Percentiles rank a stretch among this genome's conserved stretches.
Evolutionary conservation across 331 rosid species (phyloP).

Genomic region (Quercus lobata): DNA sequence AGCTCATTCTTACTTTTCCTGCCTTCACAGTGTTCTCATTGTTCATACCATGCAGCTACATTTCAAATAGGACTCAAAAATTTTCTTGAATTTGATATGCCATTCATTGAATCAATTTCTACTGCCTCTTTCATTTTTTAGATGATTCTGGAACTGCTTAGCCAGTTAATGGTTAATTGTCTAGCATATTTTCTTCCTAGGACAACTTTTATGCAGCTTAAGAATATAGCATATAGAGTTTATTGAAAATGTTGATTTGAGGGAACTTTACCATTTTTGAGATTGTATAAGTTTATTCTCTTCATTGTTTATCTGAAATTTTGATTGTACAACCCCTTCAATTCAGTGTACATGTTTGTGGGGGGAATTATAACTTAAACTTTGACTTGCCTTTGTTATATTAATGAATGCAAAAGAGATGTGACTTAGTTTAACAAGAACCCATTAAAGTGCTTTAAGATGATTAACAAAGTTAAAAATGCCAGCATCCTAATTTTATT

Average conservation of each 20-base stretch:
- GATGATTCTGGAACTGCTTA: neutral
- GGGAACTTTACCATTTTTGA: slow-evolving; percentile 8
- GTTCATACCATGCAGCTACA: neutral
- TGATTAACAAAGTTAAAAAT: no score
- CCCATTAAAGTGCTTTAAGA: no score
- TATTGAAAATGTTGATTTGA: neutral
- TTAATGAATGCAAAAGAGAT: no score
- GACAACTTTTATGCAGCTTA: neutral
- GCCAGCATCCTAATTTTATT: no score
- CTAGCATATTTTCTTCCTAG: neutral
- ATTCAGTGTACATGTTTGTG: no score
- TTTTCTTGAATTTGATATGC: neutral
- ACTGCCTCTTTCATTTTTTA: neutral
- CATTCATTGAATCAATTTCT: neutral
- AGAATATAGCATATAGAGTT: neutral
- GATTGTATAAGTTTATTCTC: neutral
- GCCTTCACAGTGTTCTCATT: neutral
- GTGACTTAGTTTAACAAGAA: no score
- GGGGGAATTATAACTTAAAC: no score
- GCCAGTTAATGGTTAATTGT: neutral
- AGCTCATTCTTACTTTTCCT: neutral
- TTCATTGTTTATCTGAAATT: neutral
- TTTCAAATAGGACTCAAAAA: neutral
- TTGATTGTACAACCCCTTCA: no score
- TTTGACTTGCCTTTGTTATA: no score